Evolutionary conservation across 768 basidiomycete species (phyloP).

Genomic region (Lactarius tabidus): DNA sequence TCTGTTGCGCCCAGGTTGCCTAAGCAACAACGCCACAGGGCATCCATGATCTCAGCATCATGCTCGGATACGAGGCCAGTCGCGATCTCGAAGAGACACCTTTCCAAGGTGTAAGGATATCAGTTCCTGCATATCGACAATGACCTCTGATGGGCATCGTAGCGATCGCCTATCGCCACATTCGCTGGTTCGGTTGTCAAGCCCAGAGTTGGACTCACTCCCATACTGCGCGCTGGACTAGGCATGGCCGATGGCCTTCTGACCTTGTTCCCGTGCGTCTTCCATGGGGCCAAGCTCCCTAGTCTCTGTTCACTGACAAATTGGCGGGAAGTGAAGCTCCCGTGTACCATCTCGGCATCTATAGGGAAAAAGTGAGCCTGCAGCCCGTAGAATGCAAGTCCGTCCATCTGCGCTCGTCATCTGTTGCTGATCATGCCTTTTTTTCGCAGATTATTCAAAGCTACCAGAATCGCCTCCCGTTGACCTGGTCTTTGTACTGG

Average conservation of each 20-base stretch:
- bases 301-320: neutral
- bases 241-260: slow-evolving; percentile 90
- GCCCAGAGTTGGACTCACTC: slow-evolving; percentile 78
- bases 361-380: slow-evolving; percentile 78
- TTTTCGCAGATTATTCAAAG: slow-evolving; percentile 79
- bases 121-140: neutral
- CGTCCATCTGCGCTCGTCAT: neutral
- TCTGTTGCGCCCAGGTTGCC: neutral
- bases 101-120: slow-evolving; percentile 58
- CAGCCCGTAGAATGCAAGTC: slow-evolving; percentile 88
- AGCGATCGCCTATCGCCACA: slow-evolving; percentile 71
- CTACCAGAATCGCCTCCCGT: slow-evolving; percentile 71
- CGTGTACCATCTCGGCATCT: slow-evolving; percentile 89
- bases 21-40: slow-evolving; percentile 41
- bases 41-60: slow-evolving; percentile 66
- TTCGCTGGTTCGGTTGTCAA: slow-evolving; percentile 78
- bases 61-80: slow-evolving; percentile 82
- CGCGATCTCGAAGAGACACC: slow-evolving; percentile 57
- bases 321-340: slow-evolving; percentile 53
- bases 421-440: neutral
- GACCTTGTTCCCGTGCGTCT: slow-evolving; percentile 74
- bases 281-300: neutral
- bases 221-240: slow-evolving; percentile 88
- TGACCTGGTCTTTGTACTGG: slow-evolving; percentile 82
- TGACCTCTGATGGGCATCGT: slow-evolving; percentile 3